Evolutionary conservation across 257 asterid species (phyloP).

Genomic region (Vinca minor): DNA sequence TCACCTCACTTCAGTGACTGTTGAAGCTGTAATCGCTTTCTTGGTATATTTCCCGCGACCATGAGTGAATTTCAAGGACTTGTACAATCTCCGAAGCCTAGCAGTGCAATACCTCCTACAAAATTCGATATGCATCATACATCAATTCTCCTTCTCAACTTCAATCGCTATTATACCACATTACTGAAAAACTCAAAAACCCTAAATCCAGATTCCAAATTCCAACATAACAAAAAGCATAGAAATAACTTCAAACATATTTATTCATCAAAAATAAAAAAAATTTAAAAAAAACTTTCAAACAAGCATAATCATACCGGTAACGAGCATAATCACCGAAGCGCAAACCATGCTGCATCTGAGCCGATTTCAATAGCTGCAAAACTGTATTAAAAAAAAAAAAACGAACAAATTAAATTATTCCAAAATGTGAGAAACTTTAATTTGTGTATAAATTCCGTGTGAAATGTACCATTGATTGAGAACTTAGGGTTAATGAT

Average conservation of each 20-base stretch:
- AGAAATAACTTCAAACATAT: neutral
- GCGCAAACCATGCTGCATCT: constrained; percentile 99
- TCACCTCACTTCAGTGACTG: constrained; percentile 89
- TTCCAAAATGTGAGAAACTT: constrained; percentile 2
- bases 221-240: neutral
- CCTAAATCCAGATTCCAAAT: neutral
- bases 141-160: constrained; percentile 3
- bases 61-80: constrained; percentile 89
- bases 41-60: constrained; percentile 91
- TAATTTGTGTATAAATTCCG: neutral
- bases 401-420: neutral
- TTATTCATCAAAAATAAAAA: neutral
- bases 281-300: no score
- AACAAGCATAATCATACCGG: constrained; percentile 35
- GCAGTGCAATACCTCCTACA: constrained; percentile 92
- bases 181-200: neutral
- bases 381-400: no score
- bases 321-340: constrained; percentile 85
- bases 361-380: constrained; percentile 88
- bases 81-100: constrained; percentile 79
- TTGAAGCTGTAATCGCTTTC: constrained; percentile 45
- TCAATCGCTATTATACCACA: neutral
- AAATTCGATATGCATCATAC: constrained; percentile 8
- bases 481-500: constrained; percentile 63
- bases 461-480: constrained; percentile 42